Base-by-base conservation (phyloP, 208 protist genomes). In the Ichthyophonus hoferi region DNA sequence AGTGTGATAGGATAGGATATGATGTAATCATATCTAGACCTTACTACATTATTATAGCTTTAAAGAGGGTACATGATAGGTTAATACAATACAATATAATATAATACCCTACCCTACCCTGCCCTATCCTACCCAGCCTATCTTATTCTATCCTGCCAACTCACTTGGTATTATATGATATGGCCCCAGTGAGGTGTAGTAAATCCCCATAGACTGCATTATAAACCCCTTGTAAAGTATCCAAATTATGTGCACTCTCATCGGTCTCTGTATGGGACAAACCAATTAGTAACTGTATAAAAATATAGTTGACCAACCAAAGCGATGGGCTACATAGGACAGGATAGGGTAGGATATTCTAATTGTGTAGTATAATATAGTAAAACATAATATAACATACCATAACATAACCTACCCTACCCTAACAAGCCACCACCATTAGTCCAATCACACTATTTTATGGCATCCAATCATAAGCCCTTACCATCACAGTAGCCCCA, bases 161-260 rank as follows among this genome's bases (percentile, higher is more conserved):
- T 41, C 40, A 85, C 81, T 85, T 37, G 33, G 39, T 24, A 35
- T 85, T 38, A 35, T 85, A 58, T 3, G 81, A 38, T 7, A 85
- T 42, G 24, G 39, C 81, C 33, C 81, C 81, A n/a, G 81, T 85
- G 12, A 85, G 81, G 81, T 41, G 39, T 37, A 85, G 0, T 24
- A 85, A 38, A 38, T 85, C 81, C 14, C 81, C 81, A 50, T 85
- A 85, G 14, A 85, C 81, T 0, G 35, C 39, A 0, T 85, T 85
- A 35, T 42, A 85, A 31, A 85, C 81, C 39, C 38, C 12, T 0
- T 85, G 81, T 37, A 85, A 58, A 0, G 17, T 34, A 38, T 85
- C 81, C 39, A 42, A 42, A 35, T 42, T 85, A 38, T 85, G 81
- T 33, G 81, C 81, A 43, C 38, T 42, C 81, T 85, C 81, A 85